Base-by-base conservation (phyloP, 306 rosid species). In the Begonia fuchsioides region DNA sequence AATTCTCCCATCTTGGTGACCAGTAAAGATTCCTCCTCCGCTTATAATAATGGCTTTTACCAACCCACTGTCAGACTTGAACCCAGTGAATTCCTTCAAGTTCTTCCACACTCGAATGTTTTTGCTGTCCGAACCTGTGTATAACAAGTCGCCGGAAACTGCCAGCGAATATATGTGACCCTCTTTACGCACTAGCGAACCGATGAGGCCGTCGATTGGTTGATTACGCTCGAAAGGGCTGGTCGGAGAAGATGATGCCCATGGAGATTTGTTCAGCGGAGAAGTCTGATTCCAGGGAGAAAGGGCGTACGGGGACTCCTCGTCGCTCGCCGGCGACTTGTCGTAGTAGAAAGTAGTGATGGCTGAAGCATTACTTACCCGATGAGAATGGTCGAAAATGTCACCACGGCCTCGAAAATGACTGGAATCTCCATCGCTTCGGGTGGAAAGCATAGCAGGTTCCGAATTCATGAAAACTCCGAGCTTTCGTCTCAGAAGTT, bases 61-160 rank as follows among this genome's bases (percentile, higher is more conserved):
- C 47, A 44, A 44, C 47, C 47, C 47, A 15, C 47, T 44, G 15
- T 44, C 15, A 15, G 47, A 44, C 15, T 44, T 44, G 9, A 44
- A 44, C 47, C 47, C 47, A 15, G 47, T 44, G 15, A 44, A 44
- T 44, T 44, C 47, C 15, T 44, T 44, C 47, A 44, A 44, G 47
- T 15, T 44, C 15, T 44, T 44, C 47, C 47, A 44, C 15, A 44
- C 47, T 15, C 47, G 1, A 13, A 44, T 44, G 15, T 44, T 44
- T 44, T 11, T 44, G 15, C 47, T 44, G 9, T 44, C 47, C 8
- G 47, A 44, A 12, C 47, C 47, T 8, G 47, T 44, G 47, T 44
- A 26, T 26, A 26, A 26, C 35, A 26, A 26, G 15, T 44, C 47
- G 11, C 47, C 47, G n/a, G 47, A 13, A 44, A 44, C 47, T 8